phyloP scores from a whole-genome alignment of 2,329 filamentous ascomycete species.

The Penicillium sclerotigenum region DNA sequence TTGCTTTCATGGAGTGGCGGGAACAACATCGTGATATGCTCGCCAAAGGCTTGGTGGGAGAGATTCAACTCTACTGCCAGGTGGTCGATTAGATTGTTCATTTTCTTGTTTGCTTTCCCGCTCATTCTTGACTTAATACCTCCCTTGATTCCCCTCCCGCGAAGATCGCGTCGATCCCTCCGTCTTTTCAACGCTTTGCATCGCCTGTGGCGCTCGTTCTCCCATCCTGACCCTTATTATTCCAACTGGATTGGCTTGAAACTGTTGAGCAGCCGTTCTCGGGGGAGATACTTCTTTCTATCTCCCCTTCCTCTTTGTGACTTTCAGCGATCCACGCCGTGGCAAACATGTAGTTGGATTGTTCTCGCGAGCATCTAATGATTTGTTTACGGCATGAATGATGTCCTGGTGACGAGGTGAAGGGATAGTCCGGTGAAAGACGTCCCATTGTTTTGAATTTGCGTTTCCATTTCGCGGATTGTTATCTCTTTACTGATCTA shows the following conservation, averaged over 20 bases:
- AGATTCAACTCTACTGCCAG: constrained; percentile 84
- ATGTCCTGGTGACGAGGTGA: constrained; percentile 12
- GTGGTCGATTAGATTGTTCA: constrained; percentile 43
- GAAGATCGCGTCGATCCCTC: constrained; percentile 4
- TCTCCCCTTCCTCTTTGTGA: constrained; percentile 7
- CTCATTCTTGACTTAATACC: constrained; percentile 10
- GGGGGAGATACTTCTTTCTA: constrained; percentile 15
- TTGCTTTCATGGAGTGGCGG: constrained; percentile 91
- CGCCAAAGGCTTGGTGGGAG: constrained; percentile 68
- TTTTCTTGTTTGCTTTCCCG: constrained; percentile 6
- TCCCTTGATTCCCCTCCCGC: constrained; percentile 6
- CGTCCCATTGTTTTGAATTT: constrained; percentile 8
- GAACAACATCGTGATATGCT: constrained; percentile 66
- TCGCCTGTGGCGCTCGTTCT: constrained; percentile 26
- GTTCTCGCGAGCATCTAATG: constrained; percentile 14
- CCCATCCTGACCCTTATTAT: constrained; percentile 16
- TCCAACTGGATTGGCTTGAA: constrained; percentile 33
- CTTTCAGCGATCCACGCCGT: constrained; percentile 1
- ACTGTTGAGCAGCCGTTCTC: constrained; percentile 22
- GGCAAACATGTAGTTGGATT: constrained; percentile 7
- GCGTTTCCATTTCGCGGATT: constrained; percentile 16
- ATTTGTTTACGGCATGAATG: constrained; percentile 17
- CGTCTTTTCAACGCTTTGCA: constrained; percentile 14
- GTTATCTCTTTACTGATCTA: constrained; percentile 18
- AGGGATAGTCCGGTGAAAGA: neutral